Evolutionary conservation across 2,329 filamentous ascomycete species (phyloP).

Genomic region (Hypocrella siamensis): DNA sequence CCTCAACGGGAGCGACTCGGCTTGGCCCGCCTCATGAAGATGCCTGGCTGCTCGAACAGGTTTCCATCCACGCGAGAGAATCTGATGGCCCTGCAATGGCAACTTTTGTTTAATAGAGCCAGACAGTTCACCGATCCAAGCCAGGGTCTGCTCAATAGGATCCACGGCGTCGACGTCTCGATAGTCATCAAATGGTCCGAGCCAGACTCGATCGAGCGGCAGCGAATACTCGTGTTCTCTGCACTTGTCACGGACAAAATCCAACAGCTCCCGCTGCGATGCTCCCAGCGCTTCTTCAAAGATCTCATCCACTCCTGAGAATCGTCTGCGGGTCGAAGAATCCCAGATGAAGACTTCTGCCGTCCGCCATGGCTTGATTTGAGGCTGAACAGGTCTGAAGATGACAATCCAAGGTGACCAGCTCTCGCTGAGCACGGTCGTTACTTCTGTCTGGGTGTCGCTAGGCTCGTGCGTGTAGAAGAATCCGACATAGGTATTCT

Average conservation of each 20-base stretch:
- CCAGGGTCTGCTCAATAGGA: slow-evolving; percentile 26
- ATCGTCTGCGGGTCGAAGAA: slow-evolving; percentile 12
- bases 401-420: slow-evolving; percentile 32
- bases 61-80: slow-evolving; percentile 23
- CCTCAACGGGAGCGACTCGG: slow-evolving; percentile 7
- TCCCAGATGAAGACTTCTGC: slow-evolving; percentile 43
- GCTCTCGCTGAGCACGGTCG: not conserved
- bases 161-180: slow-evolving; percentile 9
- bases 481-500: slow-evolving; percentile 19
- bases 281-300: slow-evolving; percentile 21
- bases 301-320: slow-evolving; percentile 6
- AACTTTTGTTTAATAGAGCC: slow-evolving; percentile 17
- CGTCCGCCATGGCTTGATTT: slow-evolving; percentile 12
- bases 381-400: slow-evolving; percentile 26
- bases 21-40: not conserved
- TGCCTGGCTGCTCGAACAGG: slow-evolving; percentile 9
- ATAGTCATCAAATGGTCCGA: slow-evolving; percentile 18
- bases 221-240: slow-evolving; percentile 14
- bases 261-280: slow-evolving; percentile 29
- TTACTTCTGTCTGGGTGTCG: not conserved
- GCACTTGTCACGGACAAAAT: slow-evolving; percentile 15
- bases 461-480: slow-evolving; percentile 25
- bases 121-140: slow-evolving; percentile 18
- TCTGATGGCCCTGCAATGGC: slow-evolving; percentile 13
- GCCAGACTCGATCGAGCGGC: slow-evolving; percentile 27